Evolutionary conservation across 2,329 filamentous ascomycete genomes (phyloP).

Genomic region (Grosmannia penicillata): DNA sequence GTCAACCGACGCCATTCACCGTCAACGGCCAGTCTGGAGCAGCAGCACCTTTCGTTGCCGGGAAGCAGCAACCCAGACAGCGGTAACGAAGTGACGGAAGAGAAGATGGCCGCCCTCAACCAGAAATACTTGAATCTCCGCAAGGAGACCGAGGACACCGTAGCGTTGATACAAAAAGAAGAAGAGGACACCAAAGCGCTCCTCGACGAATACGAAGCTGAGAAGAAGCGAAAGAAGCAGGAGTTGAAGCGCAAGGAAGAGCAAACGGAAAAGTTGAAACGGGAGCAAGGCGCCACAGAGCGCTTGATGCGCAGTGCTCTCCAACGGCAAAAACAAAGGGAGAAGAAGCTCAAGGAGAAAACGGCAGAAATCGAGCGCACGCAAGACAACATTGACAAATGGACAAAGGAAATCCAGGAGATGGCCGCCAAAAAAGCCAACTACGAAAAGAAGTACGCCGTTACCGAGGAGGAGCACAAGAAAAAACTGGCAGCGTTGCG

Average conservation of each 20-base stretch:
- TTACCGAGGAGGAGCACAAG: slow-evolving; percentile 35
- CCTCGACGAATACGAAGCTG: slow-evolving; percentile 54
- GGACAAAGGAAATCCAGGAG: slow-evolving; percentile 46
- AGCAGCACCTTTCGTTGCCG: slow-evolving; percentile 15
- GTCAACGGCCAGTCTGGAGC: slow-evolving; percentile 44
- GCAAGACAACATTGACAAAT: slow-evolving; percentile 53
- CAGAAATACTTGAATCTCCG: slow-evolving; percentile 67
- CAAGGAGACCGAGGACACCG: slow-evolving; percentile 68
- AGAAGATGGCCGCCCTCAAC: slow-evolving; percentile 64
- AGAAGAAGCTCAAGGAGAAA: slow-evolving; percentile 55
- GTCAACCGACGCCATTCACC: slow-evolving; percentile 65
- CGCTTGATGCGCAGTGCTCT: slow-evolving; percentile 69
- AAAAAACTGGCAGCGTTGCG: slow-evolving; percentile 35
- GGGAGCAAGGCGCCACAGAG: slow-evolving; percentile 66
- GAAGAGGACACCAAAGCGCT: slow-evolving; percentile 54
- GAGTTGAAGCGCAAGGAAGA: slow-evolving; percentile 82
- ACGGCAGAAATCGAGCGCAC: slow-evolving; percentile 53
- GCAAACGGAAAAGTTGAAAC: slow-evolving; percentile 69
- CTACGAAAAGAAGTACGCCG: slow-evolving; percentile 38
- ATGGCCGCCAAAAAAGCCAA: slow-evolving; percentile 41
- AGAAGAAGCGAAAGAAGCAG: slow-evolving; percentile 65
- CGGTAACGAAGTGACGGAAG: slow-evolving; percentile 35
- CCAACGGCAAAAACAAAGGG: slow-evolving; percentile 63
- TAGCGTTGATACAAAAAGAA: slow-evolving; percentile 55
- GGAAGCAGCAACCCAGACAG: not conserved